These are phyloP conservation scores for Silene vulgaris DNA, from an alignment of 179 eudicot species.

Conservation along the genomic window DNA sequence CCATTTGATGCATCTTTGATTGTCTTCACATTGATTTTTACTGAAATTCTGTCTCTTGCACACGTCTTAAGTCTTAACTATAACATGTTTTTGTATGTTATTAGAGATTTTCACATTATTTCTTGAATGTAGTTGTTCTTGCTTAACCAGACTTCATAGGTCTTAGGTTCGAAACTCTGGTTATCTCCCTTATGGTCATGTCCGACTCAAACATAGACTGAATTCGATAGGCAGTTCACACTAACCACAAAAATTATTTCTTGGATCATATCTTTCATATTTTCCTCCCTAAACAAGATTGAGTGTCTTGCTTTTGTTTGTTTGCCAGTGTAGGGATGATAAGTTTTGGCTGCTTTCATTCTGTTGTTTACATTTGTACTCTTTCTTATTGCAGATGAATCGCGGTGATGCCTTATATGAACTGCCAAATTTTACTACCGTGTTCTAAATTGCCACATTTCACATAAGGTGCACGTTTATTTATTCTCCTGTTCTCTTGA, in stretches of 20 bases:
- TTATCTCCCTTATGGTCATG: background rate
- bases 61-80: background rate
- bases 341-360: background rate
- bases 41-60: background rate
- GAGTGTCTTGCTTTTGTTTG: background rate
- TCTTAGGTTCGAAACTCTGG: background rate
- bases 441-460: constrained; percentile 16
- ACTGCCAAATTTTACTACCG: background rate
- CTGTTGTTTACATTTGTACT: background rate
- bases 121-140: background rate
- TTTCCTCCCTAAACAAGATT: background rate
- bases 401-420: background rate
- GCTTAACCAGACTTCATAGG: background rate
- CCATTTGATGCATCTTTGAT: background rate
- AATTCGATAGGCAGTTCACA: background rate
- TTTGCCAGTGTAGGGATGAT: constrained; percentile 4
- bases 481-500: background rate
- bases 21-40: background rate
- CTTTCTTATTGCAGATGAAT: background rate
- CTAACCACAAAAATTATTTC: background rate
- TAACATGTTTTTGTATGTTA: background rate
- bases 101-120: background rate
- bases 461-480: constrained; percentile 9
- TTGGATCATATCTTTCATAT: background rate
- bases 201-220: background rate